Percentiles rank a stretch among this genome's conserved stretches.
phyloP scores from a whole-genome alignment of 2,329 filamentous ascomycete species.

The Podosphaera leucotricha region DNA sequence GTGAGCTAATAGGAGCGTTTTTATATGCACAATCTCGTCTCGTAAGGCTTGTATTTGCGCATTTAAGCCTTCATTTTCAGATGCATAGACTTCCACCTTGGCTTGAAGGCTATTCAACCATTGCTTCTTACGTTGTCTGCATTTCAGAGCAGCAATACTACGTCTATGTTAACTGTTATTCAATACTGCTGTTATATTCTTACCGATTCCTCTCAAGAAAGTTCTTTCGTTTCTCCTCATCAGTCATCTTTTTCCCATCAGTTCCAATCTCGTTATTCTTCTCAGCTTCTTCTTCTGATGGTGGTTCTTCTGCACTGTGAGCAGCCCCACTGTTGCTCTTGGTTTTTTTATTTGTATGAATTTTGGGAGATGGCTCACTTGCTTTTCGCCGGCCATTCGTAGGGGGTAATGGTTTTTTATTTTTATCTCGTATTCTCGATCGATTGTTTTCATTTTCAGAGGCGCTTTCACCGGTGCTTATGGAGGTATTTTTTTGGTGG shows the following conservation, averaged over 20 bases:
- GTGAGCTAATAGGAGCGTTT: conserved; percentile 76
- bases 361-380: conserved; percentile 41
- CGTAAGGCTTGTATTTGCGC: conserved; percentile 63
- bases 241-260: conserved; percentile 72
- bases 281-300: conserved; percentile 21
- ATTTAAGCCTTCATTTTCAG: conserved; percentile 72
- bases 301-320: conserved; percentile 14
- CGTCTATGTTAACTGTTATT: conserved; percentile 1
- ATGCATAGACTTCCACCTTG: conserved; percentile 83
- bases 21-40: conserved; percentile 86
- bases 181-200: conserved; percentile 11
- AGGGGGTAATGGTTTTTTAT: conserved; percentile 25
- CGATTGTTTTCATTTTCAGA: conserved; percentile 47
- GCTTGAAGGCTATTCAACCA: conserved; percentile 88
- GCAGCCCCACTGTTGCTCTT: conserved; percentile 31
- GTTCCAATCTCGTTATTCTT: conserved; percentile 33
- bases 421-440: conserved; percentile 39
- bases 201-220: conserved; percentile 93
- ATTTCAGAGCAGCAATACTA: conserved; percentile 89
- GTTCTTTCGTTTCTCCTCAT: conserved; percentile 96
- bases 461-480: conserved; percentile 29
- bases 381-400: conserved; percentile 56
- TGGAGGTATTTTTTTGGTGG: conserved; percentile 21
- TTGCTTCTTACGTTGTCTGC: conserved; percentile 94
- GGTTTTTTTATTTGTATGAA: conserved; percentile 43